Base-by-base conservation (phyloP, 2,329 filamentous ascomycete species). In the Penicillium sp. region DNA sequence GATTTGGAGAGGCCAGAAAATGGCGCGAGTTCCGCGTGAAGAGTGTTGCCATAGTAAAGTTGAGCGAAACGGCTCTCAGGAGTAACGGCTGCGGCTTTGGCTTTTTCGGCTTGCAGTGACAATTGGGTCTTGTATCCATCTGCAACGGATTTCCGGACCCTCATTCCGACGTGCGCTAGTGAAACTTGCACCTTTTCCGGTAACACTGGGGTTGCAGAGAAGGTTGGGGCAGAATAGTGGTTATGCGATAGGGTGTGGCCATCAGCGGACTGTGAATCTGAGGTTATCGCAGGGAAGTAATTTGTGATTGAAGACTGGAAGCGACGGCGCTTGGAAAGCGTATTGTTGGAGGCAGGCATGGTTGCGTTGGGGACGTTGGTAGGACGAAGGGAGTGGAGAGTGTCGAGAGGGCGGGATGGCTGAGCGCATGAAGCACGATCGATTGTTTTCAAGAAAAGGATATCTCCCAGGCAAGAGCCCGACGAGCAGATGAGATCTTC, bases 91-190 rank as follows among this genome's bases (percentile, higher is more conserved):
- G 54, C 35, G 7, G 55, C 48, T 38, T 55, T 34, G 31, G 43
- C 42, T 45, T 68, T 69, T 17, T 68, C 63, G 22, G 62, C 58
- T 39, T 65, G 63, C 69, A 68, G 76, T 64, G 70, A 68, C 45
- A 62, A 66, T 54, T 69, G 70, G 34, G 91, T 96, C 80, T 96
- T 96, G 83, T 97, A 97, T 60, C 94, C 94, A 74, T 97, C 93
- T 0, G 92, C 90, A 7, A 98, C 90, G 11, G 90, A 90, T 79
- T 98, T 98, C 73, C 94, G 90, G 53, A 98, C 85, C 25, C 94
- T 89, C 92, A 97, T 97, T 69, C 94, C 94, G 64, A 98, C 94
- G 69, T 85, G 91, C 43, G 97, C 82, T n/a, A 98, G 87, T 63
- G 90, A 90, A 38, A 92, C 84, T 76, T 96, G 91, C 35, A 96